These are phyloP conservation scores for Neofusicoccum sp. DNA, from an alignment of 2,329 filamentous ascomycete species.

Conservation along the genomic window DNA sequence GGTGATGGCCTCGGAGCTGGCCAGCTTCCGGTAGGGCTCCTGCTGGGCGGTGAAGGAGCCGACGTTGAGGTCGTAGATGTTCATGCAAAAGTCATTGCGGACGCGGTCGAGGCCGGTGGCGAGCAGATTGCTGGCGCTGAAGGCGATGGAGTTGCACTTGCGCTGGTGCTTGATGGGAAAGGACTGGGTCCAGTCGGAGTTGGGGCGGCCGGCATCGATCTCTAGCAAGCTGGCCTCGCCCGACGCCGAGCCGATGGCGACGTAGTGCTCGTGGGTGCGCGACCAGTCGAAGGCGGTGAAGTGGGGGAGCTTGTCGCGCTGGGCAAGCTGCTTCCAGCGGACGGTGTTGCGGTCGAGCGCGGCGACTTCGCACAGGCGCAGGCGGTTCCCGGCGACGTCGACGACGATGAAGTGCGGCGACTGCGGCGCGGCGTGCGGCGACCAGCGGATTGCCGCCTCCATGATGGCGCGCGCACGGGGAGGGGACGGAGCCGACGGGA, in stretches of 20 bases:
- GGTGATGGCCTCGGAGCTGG: slow-evolving; percentile 70
- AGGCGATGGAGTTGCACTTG: slow-evolving; percentile 79
- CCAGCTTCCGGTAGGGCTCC: slow-evolving; percentile 59
- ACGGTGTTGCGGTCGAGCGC: slow-evolving; percentile 39
- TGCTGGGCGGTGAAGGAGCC: slow-evolving; percentile 55
- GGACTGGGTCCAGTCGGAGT: slow-evolving; percentile 56
- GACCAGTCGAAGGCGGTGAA: slow-evolving; percentile 71
- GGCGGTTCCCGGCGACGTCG: slow-evolving; percentile 61
- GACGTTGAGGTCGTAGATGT: slow-evolving; percentile 76
- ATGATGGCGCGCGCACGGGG: slow-evolving; percentile 39
- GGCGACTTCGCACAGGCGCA: slow-evolving; percentile 59
- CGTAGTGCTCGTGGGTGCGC: slow-evolving; percentile 62
- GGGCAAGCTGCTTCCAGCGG: slow-evolving; percentile 56
- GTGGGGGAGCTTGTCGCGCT: slow-evolving; percentile 58
- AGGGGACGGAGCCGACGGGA: background rate
- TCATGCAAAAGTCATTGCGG: slow-evolving; percentile 78
- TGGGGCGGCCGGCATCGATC: slow-evolving; percentile 63
- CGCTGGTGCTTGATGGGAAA: slow-evolving; percentile 74
- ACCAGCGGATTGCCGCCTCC: slow-evolving; percentile 67
- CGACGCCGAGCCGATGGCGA: slow-evolving; percentile 74
- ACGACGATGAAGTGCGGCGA: slow-evolving; percentile 63
- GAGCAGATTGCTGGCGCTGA: slow-evolving; percentile 70
- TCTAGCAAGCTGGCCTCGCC: slow-evolving; percentile 76
- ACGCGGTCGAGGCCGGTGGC: slow-evolving; percentile 81
- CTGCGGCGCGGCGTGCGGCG: slow-evolving; percentile 56